Base-by-base conservation (phyloP, 768 basidiomycete genomes). In the Rhodotorula graminis region DNA sequence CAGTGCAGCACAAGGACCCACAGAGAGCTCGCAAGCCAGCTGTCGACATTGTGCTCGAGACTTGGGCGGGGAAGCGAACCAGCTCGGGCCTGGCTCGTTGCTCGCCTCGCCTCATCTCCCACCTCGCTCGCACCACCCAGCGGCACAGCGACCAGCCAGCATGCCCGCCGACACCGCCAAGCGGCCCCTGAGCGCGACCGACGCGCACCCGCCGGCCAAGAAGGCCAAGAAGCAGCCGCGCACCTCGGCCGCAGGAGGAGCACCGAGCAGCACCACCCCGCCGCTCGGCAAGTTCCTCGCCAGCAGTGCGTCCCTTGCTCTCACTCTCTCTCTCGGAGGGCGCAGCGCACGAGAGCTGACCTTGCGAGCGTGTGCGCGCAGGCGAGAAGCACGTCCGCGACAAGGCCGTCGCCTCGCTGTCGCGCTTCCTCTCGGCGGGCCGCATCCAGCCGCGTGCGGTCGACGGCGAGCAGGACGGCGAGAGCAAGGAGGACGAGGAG, bases 201-300 rank as follows among this genome's bases (percentile, higher is more conserved):
- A n/a, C 44, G 60, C 40, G 44, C 44, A 19, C 14, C 31, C 55
- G 19, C 44, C 55, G 37, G 25, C 44, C 29, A 47, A 27, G 44
- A 25, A 42, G 42, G 16, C 7, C 52, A 47, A 40, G 19, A 53
- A 29, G 55, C 31, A 16, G 27, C 42, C 59, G 49, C 25, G 50
- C 37, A 10, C 46, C 19, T 19, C 19, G 25, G 4, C 50, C 2
- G 18, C 50, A 1, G 47, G 27, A 29, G 19, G 47, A 18, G 25
- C 58, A 14, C 33, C 29, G 14, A 62, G 49, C 44, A 47, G 57
- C 53, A 49, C 60, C 4, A 80, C 83, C 31, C 86, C 87, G 69
- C 93, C 93, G 2, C 82, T 96, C 44, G 93, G 88, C 69, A 96
- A 96, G 82, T 90, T 90, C 80, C 87, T 98, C 58, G 93, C 93